These are phyloP conservation scores for Collybia sordida DNA, from an alignment of 768 basidiomycete genomes.

Conservation along the genomic window DNA sequence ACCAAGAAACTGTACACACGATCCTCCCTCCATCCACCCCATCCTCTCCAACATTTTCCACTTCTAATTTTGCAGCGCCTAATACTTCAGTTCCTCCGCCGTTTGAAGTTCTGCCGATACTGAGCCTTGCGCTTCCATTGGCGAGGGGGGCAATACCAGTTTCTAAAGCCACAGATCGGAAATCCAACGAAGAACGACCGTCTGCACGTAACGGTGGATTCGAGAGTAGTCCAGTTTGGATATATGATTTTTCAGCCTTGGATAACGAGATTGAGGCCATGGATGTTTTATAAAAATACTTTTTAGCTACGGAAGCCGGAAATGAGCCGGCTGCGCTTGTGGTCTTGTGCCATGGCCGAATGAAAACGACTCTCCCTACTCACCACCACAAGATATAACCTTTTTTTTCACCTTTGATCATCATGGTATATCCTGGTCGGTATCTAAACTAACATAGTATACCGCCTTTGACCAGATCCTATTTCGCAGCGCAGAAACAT, in stretches of 20 bases:
- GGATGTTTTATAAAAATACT: background rate
- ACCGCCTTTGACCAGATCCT: background rate
- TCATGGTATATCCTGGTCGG: constrained; percentile 34
- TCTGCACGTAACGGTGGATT: constrained; percentile 70
- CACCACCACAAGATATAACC: no score
- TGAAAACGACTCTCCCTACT: no score
- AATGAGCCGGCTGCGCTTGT: background rate
- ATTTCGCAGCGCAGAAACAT: constrained; percentile 47
- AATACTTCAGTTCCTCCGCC: constrained; percentile 75
- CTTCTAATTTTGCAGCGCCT: constrained; percentile 79
- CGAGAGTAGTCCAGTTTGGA: constrained; percentile 61
- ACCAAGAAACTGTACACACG: constrained; percentile 77
- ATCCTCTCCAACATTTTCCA: constrained; percentile 52
- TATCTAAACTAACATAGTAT: constrained; percentile 5
- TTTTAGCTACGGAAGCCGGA: background rate
- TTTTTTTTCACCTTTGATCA: constrained; percentile 3
- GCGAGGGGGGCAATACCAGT: constrained; percentile 79
- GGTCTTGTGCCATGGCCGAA: no score
- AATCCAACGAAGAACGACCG: constrained; percentile 68
- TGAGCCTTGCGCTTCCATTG: constrained; percentile 79
- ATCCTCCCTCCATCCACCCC: constrained; percentile 62
- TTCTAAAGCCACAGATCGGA: constrained; percentile 68
- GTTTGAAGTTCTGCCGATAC: constrained; percentile 60
- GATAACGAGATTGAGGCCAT: constrained; percentile 43
- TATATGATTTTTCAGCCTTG: constrained; percentile 79